Percentiles rank a stretch among this genome's conserved stretches.
Conservation (phyloP, 306 rosid species). For the Trifolium subterraneum region DNA sequence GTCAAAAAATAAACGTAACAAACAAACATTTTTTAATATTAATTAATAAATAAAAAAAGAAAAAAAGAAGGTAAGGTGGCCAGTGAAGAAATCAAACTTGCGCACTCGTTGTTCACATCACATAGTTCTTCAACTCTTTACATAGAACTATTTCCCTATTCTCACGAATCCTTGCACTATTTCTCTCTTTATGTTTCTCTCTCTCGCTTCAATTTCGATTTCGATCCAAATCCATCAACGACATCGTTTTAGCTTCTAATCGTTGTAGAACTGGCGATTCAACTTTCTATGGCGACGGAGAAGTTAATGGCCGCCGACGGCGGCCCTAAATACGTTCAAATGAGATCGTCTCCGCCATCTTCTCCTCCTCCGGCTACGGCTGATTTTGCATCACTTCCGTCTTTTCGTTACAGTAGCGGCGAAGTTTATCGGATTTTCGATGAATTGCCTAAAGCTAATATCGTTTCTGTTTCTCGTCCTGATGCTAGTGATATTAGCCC, state of each 20-base stretch:
- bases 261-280: slow-evolving; percentile 10
- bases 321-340: slow-evolving; percentile 68
- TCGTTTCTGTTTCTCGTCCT: slow-evolving; percentile 92
- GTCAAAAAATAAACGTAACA: too few species aligned
- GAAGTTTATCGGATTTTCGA: slow-evolving; percentile 77
- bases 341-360: slow-evolving; percentile 68
- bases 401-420: slow-evolving; percentile 49
- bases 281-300: slow-evolving; percentile 69
- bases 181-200: slow-evolving; percentile 16
- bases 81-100: slow-evolving; percentile 47
- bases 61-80: background rate
- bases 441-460: slow-evolving; percentile 79
- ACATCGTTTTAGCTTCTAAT: slow-evolving; percentile 21
- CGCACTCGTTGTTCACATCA: slow-evolving; percentile 1
- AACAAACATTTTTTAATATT: too few species aligned
- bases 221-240: slow-evolving; percentile 40
- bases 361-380: slow-evolving; percentile 29
- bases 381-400: slow-evolving; percentile 50
- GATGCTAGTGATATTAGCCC: slow-evolving; percentile 93
- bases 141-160: slow-evolving; percentile 1
- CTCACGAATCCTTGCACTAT: slow-evolving; percentile 37
- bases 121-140: slow-evolving; percentile 15
- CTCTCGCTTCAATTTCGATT: slow-evolving; percentile 30
- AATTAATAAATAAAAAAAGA: background rate
- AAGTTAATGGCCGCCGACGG: slow-evolving; percentile 59